Percentiles rank a stretch among this genome's conserved stretches.
Conservation (phyloP, 805 yeast genomes). For the Nakazawaea anatomiae region DNA sequence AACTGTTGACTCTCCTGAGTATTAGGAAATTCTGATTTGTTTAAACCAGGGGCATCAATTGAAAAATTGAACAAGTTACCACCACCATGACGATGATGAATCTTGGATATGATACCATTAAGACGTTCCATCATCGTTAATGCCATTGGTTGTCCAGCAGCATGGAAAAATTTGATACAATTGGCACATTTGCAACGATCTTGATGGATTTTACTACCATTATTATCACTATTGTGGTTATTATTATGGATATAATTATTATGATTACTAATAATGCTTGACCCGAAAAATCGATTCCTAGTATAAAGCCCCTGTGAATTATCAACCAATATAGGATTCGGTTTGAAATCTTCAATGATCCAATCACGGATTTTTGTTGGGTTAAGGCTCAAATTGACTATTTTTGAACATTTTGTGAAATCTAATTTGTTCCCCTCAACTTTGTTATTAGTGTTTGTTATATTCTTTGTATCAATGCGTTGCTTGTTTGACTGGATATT, state of each 20-base stretch:
- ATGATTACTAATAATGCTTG: no score
- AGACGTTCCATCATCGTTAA: slow-evolving; percentile 5
- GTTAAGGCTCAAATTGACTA: slow-evolving; percentile 20
- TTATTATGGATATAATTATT: not conserved
- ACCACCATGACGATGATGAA: not conserved
- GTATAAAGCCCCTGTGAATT: slow-evolving; percentile 19
- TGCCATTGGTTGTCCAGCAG: slow-evolving; percentile 1
- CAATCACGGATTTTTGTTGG: slow-evolving; percentile 22
- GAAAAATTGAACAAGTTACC: not conserved
- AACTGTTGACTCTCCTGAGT: slow-evolving; percentile 44
- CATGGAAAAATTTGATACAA: slow-evolving; percentile 4
- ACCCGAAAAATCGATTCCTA: slow-evolving; percentile 13
- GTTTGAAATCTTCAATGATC: slow-evolving; percentile 31
- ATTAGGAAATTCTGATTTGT: slow-evolving; percentile 51
- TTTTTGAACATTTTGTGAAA: not conserved
- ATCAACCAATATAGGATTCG: slow-evolving; percentile 21
- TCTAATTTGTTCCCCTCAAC: not conserved
- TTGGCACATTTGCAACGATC: slow-evolving; percentile 4
- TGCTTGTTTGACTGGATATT: not conserved
- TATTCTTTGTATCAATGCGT: not conserved
- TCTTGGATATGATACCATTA: not conserved
- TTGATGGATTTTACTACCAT: not conserved
- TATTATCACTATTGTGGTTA: not conserved
- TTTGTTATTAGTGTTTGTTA: not conserved
- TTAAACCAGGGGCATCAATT: slow-evolving; percentile 48